Evolutionary conservation across 2,329 filamentous ascomycete genomes (phyloP), one percentile per base, ranked within the genome.

Genomic region (Aspergillus japonicus): DNA sequence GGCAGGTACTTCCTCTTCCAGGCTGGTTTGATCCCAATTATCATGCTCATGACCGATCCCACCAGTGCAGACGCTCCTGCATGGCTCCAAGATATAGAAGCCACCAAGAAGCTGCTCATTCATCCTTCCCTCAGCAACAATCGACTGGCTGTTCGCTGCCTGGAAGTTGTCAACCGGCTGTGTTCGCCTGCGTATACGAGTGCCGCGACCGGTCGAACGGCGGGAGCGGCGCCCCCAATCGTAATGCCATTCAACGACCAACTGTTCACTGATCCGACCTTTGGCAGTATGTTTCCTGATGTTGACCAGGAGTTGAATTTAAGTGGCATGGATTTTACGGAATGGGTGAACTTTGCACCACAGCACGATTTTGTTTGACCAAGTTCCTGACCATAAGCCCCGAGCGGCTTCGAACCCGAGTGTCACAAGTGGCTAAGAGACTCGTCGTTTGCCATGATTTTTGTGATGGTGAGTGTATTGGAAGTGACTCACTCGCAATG

Each of bases 1-100:
- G 24, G 29, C 48, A 73, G 72, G 11, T 79, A 80, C 64, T 80
- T 80, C 62, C 72, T 80, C 44, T 80, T 80, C 68, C 78, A 80
- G 67, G 78, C 78, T 14, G 76, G 73, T 23, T 63, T 80, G 2
- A 78, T 80, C 50, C 77, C 77, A 3, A 73, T 78, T 31, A 75
- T 80, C 51, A 75, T 76, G 57, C 68, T 80, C 31, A 77, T 77
- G 71, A 78, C 75, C 4, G 76, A 77, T 48, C 75, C 77, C 0
- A 72, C 73, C 16, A 75, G 70, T 51, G 65, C 72, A 1, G 73
- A 76, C 54, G 72, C 71, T 53, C 64, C 72, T 11, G 69, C 68
- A 54, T 76, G 74, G 74, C 68, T 76, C 12, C 73, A 73, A 52
- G 74, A 76, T 39, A 72, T 78, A n/a, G 73, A 75, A 62, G 72